Evolutionary conservation across 2,329 filamentous ascomycete genomes (phyloP).

Genomic region (Neopestalotiopsis rosae): DNA sequence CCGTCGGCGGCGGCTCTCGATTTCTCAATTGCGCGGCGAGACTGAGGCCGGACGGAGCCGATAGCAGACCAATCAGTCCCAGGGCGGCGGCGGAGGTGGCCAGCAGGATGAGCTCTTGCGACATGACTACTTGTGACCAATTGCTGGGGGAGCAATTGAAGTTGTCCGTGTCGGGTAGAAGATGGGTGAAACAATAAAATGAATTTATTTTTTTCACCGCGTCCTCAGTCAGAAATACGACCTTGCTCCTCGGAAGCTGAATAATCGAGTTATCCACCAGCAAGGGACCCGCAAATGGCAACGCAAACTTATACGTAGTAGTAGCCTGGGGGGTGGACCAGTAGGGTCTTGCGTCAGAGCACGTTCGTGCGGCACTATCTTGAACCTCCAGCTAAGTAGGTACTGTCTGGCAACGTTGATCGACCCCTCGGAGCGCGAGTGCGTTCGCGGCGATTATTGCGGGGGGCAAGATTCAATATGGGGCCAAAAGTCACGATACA

Average conservation of each 20-base stretch:
- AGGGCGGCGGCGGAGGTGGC: constrained; percentile 33
- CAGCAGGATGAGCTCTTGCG: constrained; percentile 25
- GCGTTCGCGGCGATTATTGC: not conserved
- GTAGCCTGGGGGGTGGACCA: not conserved
- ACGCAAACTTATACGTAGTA: constrained; percentile 8
- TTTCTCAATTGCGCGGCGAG: constrained; percentile 27
- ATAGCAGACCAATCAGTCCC: constrained; percentile 29
- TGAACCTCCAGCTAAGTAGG: not conserved
- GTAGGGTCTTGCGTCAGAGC: constrained; percentile 3
- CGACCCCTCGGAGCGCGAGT: not conserved
- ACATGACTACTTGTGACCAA: constrained; percentile 22
- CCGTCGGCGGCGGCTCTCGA: constrained; percentile 38
- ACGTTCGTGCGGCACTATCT: constrained; percentile 3
- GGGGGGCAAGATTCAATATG: not conserved
- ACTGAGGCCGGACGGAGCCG: constrained; percentile 30
- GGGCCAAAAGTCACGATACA: not conserved
- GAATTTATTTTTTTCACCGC: not conserved
- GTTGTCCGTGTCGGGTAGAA: not conserved
- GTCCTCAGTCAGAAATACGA: not conserved
- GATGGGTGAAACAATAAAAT: not conserved
- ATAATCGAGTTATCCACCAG: not conserved
- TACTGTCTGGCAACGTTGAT: not conserved
- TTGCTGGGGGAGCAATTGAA: not conserved
- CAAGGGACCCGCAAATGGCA: not conserved
- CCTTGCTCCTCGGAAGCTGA: not conserved